These are phyloP conservation scores for Tagetes erecta DNA, from an alignment of 129 eudicot species.

Conservation along the genomic window DNA sequence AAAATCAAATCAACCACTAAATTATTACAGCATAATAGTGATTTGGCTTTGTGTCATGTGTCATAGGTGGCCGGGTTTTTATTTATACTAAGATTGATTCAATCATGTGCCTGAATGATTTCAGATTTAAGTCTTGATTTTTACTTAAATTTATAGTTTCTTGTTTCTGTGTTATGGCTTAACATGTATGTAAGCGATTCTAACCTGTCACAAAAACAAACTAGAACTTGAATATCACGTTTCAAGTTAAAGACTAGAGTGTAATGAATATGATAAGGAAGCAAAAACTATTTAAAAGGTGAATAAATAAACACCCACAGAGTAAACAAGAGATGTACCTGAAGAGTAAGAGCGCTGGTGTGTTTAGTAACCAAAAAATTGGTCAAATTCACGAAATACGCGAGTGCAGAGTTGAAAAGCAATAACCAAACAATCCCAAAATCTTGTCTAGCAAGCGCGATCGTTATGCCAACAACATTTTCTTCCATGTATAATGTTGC, in stretches of 20 bases:
- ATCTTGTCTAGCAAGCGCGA: constrained; percentile 50
- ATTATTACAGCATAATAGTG: neutral
- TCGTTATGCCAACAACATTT: constrained; percentile 50
- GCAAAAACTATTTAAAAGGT: neutral
- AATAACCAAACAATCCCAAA: constrained; percentile 50
- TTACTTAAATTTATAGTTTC: neutral
- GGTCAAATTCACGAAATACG: constrained; percentile 58
- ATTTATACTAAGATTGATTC: neutral
- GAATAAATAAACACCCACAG: neutral
- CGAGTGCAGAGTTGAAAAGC: constrained; percentile 63
- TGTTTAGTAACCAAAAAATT: constrained; percentile 70
- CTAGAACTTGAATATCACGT: neutral
- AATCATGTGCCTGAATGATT: neutral
- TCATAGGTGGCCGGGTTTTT: neutral
- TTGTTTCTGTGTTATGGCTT: neutral
- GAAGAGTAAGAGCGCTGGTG: constrained; percentile 74
- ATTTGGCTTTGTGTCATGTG: neutral
- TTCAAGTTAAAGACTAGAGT: constrained; percentile 5
- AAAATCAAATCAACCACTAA: constrained; percentile 4
- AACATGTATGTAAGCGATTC: constrained; percentile 1
- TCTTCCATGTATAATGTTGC: constrained; percentile 58
- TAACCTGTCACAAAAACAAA: constrained; percentile 7
- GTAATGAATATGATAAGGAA: constrained; percentile 1
- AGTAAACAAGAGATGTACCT: constrained; percentile 33
- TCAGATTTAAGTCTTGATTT: neutral